Base-by-base conservation (phyloP, 495 filamentous ascomycete genomes). In the Acidiella bohemica region DNA sequence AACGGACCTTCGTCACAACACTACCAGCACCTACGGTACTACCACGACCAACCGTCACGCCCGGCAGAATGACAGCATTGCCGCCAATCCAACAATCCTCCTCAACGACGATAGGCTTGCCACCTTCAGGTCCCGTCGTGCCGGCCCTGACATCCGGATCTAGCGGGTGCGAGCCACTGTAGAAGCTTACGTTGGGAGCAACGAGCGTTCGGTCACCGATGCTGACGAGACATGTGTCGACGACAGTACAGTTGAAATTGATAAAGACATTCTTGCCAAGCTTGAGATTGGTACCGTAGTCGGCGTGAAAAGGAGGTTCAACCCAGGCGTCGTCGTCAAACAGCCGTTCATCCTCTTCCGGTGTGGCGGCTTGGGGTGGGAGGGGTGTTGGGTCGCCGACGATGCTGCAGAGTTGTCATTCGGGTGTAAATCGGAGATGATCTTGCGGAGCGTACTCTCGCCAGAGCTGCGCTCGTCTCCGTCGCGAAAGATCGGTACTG, bases 81-180 rank as follows among this genome's bases (percentile, higher is more conserved):
- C 86, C 86, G 0, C 81, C 84, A 19, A 95, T 56, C 86, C 87
- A 95, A 49, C 83, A 90, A 57, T 93, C 87, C 50, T 92, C 81
- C 0, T 78, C 84, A 42, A 93, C 75, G 11, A 61, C 67, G 47
- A 95, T 81, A 13, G 81, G 77, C 40, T 70, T 74, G 0, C 85
- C 86, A 18, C 61, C 50, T 60, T 93, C 86, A 0, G 85, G 81
- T 0, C 84, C 86, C 28, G 70, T 55, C 1, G 69, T 75, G 0
- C 86, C 84, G 52, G 87, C 80, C 8, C 84, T 68, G 10, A 84
- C 41, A 0, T 65, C 64, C 1, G 82, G 83, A 46, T 88, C 78
- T 2, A 84, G 60, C 0, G 84, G 83, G 58, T 95, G 87, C 0
- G 72, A 76, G 0, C 72, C 86, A 17, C 70, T 64, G 50, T 70